Percentiles rank a stretch among this genome's conserved stretches.
These are phyloP conservation scores for Hypocreales sp. DNA, from an alignment of 2,329 filamentous ascomycete genomes.

Conservation along the genomic window DNA sequence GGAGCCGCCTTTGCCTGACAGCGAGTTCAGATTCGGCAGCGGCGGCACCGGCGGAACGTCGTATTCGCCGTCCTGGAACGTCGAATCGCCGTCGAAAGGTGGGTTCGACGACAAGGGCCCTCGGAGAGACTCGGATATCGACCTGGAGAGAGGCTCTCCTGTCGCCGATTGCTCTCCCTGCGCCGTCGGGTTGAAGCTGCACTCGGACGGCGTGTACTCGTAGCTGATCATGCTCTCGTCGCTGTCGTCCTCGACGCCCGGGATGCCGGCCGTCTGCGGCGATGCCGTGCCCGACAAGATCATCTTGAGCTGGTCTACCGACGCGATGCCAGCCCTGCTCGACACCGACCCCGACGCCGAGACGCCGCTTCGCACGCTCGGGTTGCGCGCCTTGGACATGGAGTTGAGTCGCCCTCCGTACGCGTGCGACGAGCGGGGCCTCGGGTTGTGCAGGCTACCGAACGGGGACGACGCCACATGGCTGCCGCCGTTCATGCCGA, in stretches of 20 bases:
- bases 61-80: constrained; percentile 16
- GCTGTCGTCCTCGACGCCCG: constrained; percentile 31
- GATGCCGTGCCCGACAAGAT: constrained; percentile 36
- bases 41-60: constrained; percentile 41
- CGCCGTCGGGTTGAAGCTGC: constrained; percentile 37
- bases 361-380: constrained; percentile 34
- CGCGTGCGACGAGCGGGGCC: constrained; percentile 29
- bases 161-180: constrained; percentile 14
- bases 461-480: constrained; percentile 27
- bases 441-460: constrained; percentile 33
- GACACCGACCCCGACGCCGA: constrained; percentile 28
- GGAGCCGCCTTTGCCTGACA: constrained; percentile 14
- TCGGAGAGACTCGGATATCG: constrained; percentile 19
- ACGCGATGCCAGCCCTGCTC: constrained; percentile 36
- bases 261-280: constrained; percentile 20
- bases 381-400: constrained; percentile 31
- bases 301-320: constrained; percentile 48
- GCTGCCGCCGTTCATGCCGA: constrained; percentile 22
- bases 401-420: constrained; percentile 18
- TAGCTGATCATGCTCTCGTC: constrained; percentile 60
- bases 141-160: constrained; percentile 13
- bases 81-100: constrained; percentile 13
- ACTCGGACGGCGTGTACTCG: constrained; percentile 50
- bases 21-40: constrained; percentile 24
- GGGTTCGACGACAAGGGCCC: constrained; percentile 30